Evolutionary conservation across 2,329 filamentous ascomycete genomes (phyloP), one percentile per base, ranked within the genome.

Genomic region (Moelleriella libera): DNA sequence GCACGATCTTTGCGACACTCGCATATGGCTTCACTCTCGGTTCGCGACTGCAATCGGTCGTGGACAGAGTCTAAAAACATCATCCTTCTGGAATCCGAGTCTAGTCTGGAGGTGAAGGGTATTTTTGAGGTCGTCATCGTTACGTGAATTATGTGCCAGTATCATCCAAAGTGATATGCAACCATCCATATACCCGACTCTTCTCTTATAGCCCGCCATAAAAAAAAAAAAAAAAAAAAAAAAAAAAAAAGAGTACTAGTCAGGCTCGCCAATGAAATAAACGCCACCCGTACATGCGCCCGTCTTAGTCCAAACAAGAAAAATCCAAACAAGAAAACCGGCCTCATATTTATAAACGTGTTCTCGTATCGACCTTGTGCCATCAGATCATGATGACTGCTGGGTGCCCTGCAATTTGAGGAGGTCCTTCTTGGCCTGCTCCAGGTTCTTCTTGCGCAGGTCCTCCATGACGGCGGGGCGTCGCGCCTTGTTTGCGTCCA

Each of bases 21-120:
- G 80, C 74, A 56, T 97, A 97, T 67, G 90, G 88, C 1, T 75
- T 85, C 54, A 75, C 83, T 7, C 68, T 98, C 43, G 81, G 80
- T 10, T 72, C 76, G 52, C 76, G 77, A 52, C 60, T 88, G 45
- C 63, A 70, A 45, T 79, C 62, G 5, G 53, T 64, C 44, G 54
- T 55, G 39, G 48, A 52, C n/a, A 47, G 44, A 37, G 30, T 50
- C 41, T 50, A 44, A 50, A 14, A 10, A 11, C 12, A 8, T 28
- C 1, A 8, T 37, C 34, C 8, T 2, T 12, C 34, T 21, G 3
- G 21, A 21, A 21, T 21, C 2, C 21, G 21, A 21, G 21, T 21
- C 21, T 21, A 21, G 21, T 21, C 21, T 21, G 21, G 3, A 21
- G 21, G 21, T 21, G 21, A 3, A 21, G 21, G 21, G 21, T 21